These are phyloP conservation scores for Mycena haematopus DNA, from an alignment of 768 basidiomycete species.

Conservation along the genomic window DNA sequence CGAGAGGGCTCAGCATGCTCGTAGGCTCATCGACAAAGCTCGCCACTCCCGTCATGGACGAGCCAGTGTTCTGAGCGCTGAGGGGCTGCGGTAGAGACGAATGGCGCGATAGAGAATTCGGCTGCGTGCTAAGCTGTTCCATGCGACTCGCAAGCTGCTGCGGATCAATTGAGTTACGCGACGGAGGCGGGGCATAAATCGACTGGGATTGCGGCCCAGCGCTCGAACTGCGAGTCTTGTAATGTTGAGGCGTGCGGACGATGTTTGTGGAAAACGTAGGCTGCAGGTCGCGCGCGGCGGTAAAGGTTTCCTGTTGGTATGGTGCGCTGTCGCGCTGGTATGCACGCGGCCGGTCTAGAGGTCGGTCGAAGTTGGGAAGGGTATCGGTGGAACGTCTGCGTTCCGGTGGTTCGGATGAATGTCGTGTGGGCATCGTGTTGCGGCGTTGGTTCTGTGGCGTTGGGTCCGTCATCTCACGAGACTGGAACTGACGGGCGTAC, in stretches of 20 bases:
- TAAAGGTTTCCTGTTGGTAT: constrained; percentile 51
- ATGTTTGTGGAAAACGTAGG: constrained; percentile 75
- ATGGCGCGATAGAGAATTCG: constrained; percentile 38
- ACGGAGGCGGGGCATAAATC: constrained; percentile 27
- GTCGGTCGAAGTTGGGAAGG: constrained; percentile 11
- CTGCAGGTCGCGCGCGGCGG: constrained; percentile 57
- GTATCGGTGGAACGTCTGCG: constrained; percentile 22
- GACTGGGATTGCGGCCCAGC: constrained; percentile 31
- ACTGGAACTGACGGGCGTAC: constrained; percentile 19
- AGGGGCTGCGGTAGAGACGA: constrained; percentile 41
- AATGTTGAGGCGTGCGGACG: constrained; percentile 73
- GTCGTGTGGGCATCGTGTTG: constrained; percentile 24
- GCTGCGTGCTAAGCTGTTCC: constrained; percentile 35
- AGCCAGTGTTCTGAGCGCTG: constrained; percentile 30
- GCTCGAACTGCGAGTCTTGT: constrained; percentile 40
- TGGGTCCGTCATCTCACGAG: constrained; percentile 26
- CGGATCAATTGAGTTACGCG: constrained; percentile 31
- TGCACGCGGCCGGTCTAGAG: constrained; percentile 20
- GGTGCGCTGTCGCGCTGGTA: constrained; percentile 18
- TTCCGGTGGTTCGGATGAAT: constrained; percentile 36
- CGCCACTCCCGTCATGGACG: constrained; percentile 36
- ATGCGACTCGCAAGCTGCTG: constrained; percentile 36
- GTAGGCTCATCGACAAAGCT: constrained; percentile 51
- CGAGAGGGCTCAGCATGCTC: constrained; percentile 53
- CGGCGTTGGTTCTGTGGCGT: constrained; percentile 19